Percentiles rank a stretch among this genome's conserved stretches.
These are phyloP conservation scores for Pseudogymnoascus sp. DNA, from an alignment of 2,329 filamentous ascomycete species.

Conservation along the genomic window DNA sequence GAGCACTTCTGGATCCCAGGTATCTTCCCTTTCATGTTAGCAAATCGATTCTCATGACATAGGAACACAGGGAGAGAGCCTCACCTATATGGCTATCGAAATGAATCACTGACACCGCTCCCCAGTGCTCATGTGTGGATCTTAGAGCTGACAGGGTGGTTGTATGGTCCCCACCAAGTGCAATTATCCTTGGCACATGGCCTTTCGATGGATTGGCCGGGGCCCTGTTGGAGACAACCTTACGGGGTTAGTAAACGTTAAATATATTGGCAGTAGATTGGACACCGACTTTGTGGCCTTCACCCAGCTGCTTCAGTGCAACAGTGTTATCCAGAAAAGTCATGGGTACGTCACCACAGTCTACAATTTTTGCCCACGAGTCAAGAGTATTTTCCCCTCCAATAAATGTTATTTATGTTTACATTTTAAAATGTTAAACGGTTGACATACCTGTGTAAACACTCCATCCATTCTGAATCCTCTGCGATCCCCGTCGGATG, in stretches of 20 bases:
- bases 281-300: slow-evolving; percentile 9
- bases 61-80: background rate
- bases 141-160: slow-evolving; percentile 11
- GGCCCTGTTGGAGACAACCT: slow-evolving; percentile 32
- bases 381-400: slow-evolving; percentile 30
- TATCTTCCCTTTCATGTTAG: slow-evolving; percentile 31
- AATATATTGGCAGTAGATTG: background rate
- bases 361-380: slow-evolving; percentile 40
- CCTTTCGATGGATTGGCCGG: background rate
- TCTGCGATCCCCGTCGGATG: slow-evolving; percentile 27
- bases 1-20: slow-evolving; percentile 43
- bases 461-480: slow-evolving; percentile 17
- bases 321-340: slow-evolving; percentile 36
- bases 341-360: slow-evolving; percentile 42
- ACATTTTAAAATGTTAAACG: slow-evolving; percentile 12
- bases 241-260: slow-evolving; percentile 40
- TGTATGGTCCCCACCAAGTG: slow-evolving; percentile 16
- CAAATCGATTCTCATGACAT: too few relatives aligned
- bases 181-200: slow-evolving; percentile 9
- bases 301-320: slow-evolving; percentile 12
- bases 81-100: slow-evolving; percentile 11
- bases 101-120: slow-evolving; percentile 14
- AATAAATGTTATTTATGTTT: slow-evolving; percentile 19
- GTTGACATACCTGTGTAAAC: slow-evolving; percentile 38
- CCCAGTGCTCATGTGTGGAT: slow-evolving; percentile 8